Evolutionary conservation across 2,329 filamentous ascomycete genomes (phyloP), one percentile per base, ranked within the genome.

Genomic region (Nothopassalora personata): DNA sequence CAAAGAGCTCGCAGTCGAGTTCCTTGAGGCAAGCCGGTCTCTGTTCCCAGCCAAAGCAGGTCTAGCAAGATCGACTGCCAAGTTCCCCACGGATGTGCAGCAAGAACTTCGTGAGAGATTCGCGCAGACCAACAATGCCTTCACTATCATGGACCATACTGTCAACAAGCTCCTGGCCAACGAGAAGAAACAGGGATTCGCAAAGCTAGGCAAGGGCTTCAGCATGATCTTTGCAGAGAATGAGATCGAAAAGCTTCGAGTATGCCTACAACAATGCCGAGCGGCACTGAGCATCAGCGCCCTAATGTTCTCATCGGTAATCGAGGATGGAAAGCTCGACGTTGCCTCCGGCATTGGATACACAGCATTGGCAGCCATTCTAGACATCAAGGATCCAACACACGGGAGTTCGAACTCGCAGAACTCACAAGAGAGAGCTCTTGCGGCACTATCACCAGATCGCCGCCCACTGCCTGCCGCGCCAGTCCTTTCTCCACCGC

Each of bases 11-110:
- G 85, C 86, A 9, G 80, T 81, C 61, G 84, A 86, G 63, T 88
- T 89, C 67, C 79, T 90, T 59, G 85, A 88, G 57, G 83, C 84
- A 5, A 86, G 83, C 70, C 81, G 85, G 56, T 82, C 85, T 46
- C 76, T 89, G 46, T 87, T 85, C 78, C 82, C 83, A n/a, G 85
- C 89, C 61, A 85, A 88, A 71, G 81, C 83, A 23, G 86, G 86
- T 5, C 77, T 89, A 55, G 72, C 75, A n/a, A 77, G 78, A 45
- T 78, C 77, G 19, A 74, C 76, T 15, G 81, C 83, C 63, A 74
- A 77, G 15, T 79, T 88, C 18, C 84, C 86, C 0, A 66, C 73
- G 4, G 85, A 88, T 57, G 82, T 88, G 71, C 77, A 83, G 31
- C 74, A 78, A n/a, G 86, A 88, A 71, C 77, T 89, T 50, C 83